Evolutionary conservation across 345 rosid genomes (phyloP).

Genomic region (Brassica carinata): DNA sequence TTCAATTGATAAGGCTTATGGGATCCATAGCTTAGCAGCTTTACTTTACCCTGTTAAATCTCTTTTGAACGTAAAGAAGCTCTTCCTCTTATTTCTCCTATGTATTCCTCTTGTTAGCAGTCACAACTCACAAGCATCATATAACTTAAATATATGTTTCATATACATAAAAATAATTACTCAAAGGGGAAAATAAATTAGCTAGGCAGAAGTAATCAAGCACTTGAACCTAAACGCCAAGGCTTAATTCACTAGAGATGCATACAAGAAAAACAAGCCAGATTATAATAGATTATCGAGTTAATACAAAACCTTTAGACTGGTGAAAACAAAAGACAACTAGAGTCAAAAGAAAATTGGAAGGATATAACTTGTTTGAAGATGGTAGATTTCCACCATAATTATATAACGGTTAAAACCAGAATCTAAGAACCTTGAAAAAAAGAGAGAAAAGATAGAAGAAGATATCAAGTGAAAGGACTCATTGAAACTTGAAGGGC

Average conservation of each 20-base stretch:
- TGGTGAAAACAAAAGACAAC: not conserved
- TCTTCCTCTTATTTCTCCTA: slow-evolving; percentile 34
- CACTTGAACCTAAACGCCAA: not conserved
- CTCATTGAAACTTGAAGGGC: not conserved
- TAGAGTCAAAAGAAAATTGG: not conserved
- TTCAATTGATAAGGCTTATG: not conserved
- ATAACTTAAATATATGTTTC: not conserved
- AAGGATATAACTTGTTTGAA: not conserved
- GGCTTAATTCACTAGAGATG: not conserved
- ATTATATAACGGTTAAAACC: too few relatives aligned
- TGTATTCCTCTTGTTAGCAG: not conserved
- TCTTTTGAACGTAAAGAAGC: slow-evolving; percentile 89
- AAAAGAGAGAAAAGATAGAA: not conserved
- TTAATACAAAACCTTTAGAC: not conserved
- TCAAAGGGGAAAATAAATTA: not conserved
- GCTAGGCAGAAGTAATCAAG: not conserved
- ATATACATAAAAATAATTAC: not conserved
- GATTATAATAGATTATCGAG: not conserved
- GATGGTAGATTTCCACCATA: not conserved
- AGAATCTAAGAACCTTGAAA: not conserved
- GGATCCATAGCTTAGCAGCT: not conserved
- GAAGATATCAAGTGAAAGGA: not conserved
- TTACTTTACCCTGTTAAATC: slow-evolving; percentile 34
- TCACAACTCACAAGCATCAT: not conserved
- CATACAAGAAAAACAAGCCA: not conserved